Conservation (phyloP, 371 early-diverging fungal species). For the Sanchytrium tribonematis region DNA sequence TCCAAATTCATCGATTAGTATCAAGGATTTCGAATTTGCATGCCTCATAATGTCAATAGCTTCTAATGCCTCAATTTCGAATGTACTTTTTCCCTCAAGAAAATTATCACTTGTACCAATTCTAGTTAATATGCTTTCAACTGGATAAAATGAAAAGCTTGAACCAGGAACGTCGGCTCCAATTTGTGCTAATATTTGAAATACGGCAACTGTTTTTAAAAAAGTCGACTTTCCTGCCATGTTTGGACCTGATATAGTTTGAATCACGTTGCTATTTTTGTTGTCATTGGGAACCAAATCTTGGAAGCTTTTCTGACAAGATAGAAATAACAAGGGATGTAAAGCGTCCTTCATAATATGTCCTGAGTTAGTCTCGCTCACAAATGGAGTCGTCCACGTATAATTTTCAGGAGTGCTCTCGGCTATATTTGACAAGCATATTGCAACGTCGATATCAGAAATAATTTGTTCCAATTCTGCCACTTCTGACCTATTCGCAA, state of each 20-base stretch:
- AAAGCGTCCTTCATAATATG: neutral
- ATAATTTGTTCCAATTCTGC: neutral
- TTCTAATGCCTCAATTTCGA: constrained; percentile 5
- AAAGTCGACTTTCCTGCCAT: constrained; percentile 16
- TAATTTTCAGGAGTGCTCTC: no score
- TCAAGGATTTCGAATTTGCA: constrained; percentile 9
- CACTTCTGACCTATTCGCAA: neutral
- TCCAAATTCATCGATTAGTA: constrained; percentile 20
- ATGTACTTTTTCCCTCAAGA: constrained; percentile 10
- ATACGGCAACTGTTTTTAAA: constrained; percentile 10
- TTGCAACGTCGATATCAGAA: neutral
- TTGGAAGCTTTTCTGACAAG: no score
- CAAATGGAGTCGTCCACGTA: no score
- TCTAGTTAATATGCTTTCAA: constrained; percentile 12
- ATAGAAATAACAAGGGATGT: neutral
- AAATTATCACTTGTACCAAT: constrained; percentile 14
- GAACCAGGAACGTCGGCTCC: constrained; percentile 6
- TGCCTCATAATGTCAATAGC: constrained; percentile 14
- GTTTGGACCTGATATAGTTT: constrained; percentile 17
- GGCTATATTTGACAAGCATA: neutral
- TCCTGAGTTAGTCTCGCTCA: no score
- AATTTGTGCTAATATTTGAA: constrained; percentile 15
- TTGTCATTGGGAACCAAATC: neutral
- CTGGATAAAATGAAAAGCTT: constrained; percentile 12
- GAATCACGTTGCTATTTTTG: constrained; percentile 4